These are phyloP conservation scores for Elongisporangium undulatum DNA, from an alignment of 352 stramenopile genomes.

Conservation along the genomic window DNA sequence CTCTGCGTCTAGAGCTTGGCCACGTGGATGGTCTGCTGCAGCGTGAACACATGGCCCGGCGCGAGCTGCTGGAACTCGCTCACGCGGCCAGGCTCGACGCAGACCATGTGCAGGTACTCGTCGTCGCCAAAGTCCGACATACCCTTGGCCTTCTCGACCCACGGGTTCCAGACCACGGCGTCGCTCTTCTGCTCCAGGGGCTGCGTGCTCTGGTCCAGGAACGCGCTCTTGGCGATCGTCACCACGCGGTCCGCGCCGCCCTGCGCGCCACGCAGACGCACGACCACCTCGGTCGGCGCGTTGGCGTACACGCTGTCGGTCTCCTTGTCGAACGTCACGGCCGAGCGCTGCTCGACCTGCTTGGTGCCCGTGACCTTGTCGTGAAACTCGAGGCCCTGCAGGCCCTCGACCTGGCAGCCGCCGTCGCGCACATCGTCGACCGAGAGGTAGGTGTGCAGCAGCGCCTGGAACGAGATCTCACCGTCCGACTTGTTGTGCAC, in stretches of 20 bases:
- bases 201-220: conserved; percentile 38
- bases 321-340: conserved; percentile 67
- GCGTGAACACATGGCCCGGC: conserved; percentile 46
- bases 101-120: conserved; percentile 94
- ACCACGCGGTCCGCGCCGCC: conserved; percentile 46
- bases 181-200: conserved; percentile 44
- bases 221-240: conserved; percentile 70
- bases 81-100: conserved; percentile 91
- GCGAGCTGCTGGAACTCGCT: conserved; percentile 61
- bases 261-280: conserved; percentile 53
- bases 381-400: conserved; percentile 81
- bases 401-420: conserved; percentile 68
- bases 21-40: conserved; percentile 64
- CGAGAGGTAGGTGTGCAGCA: conserved; percentile 94
- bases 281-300: conserved; percentile 52
- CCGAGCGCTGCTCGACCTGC: conserved; percentile 50
- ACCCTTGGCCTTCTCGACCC: conserved; percentile 88
- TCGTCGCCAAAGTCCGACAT: conserved; percentile 95
- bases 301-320: conserved; percentile 89
- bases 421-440: conserved; percentile 71
- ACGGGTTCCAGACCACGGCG: conserved; percentile 94
- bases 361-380: conserved; percentile 86
- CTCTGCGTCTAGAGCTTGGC: conserved; percentile 34
- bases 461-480: conserved; percentile 90
- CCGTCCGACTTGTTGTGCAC: conserved; percentile 86